These are phyloP conservation scores for Rhododendron ferrugineum DNA, from an alignment of 148 eudicot genomes.

Conservation along the genomic window DNA sequence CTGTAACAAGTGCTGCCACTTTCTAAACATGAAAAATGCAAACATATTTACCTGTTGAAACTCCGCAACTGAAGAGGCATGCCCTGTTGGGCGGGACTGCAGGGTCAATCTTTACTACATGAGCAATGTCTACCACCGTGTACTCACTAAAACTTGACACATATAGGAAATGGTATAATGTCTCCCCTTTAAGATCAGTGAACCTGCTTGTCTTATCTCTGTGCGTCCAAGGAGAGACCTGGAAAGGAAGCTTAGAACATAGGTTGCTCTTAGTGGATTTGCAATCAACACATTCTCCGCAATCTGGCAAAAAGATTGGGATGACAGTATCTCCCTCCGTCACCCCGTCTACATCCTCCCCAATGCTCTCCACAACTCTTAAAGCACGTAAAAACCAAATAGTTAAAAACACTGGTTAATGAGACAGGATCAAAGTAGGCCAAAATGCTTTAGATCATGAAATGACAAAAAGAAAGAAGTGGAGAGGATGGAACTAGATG, in stretches of 20 bases:
- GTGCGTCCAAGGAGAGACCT: slow-evolving; percentile 55
- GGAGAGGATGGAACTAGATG: background rate
- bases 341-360: slow-evolving; percentile 59
- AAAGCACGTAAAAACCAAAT: background rate
- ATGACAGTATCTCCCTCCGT: slow-evolving; percentile 67
- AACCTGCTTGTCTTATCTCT: slow-evolving; percentile 77
- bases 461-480: background rate
- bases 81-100: slow-evolving; percentile 70
- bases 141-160: slow-evolving; percentile 81
- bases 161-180: slow-evolving; percentile 52
- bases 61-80: slow-evolving; percentile 90
- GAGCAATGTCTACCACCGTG: slow-evolving; percentile 68
- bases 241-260: slow-evolving; percentile 59
- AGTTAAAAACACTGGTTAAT: background rate
- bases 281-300: slow-evolving; percentile 76
- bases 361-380: slow-evolving; percentile 84
- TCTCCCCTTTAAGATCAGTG: slow-evolving; percentile 64
- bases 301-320: slow-evolving; percentile 75
- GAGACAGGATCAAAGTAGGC: background rate
- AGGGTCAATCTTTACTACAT: slow-evolving; percentile 61
- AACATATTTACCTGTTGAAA: slow-evolving; percentile 64
- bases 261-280: slow-evolving; percentile 69
- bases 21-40: background rate
- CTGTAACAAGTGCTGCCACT: background rate
- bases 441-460: background rate